A percentile compares a stretch with the other conserved stretches of the same genome.
These are phyloP conservation scores for Hirsutella thompsonii DNA, from an alignment of 2,329 filamentous ascomycete species.

Conservation along the genomic window DNA sequence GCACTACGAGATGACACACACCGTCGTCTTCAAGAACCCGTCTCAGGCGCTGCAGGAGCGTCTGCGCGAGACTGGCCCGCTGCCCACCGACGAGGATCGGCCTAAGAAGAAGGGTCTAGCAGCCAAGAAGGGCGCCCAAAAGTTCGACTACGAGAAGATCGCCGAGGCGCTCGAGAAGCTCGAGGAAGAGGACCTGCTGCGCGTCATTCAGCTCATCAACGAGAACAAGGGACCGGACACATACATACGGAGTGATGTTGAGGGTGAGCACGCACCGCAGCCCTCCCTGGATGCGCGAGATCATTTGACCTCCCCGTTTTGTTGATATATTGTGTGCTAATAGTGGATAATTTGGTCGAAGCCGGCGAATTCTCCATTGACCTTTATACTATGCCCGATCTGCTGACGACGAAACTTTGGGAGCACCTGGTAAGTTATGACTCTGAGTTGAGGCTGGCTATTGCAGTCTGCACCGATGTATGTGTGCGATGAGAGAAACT, in stretches of 20 bases:
- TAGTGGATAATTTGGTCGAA: constrained; percentile 24
- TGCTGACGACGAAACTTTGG: constrained; percentile 87
- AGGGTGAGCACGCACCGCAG: too few species aligned
- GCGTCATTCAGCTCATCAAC: constrained; percentile 95
- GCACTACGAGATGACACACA: constrained; percentile 72
- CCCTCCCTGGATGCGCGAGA: background rate
- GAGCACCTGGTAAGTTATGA: constrained; percentile 52
- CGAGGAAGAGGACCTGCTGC: constrained; percentile 81
- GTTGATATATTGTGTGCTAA: constrained; percentile 16
- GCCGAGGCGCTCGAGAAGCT: constrained; percentile 84
- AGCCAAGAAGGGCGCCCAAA: constrained; percentile 66
- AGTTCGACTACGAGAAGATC: constrained; percentile 85
- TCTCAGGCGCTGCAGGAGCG: constrained; percentile 70
- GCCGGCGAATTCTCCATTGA: constrained; percentile 98
- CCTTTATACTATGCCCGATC: constrained; percentile 89
- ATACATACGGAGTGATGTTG: constrained; percentile 94
- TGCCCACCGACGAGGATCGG: constrained; percentile 60
- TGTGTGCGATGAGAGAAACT: background rate
- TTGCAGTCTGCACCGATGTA: too few species aligned
- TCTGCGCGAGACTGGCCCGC: constrained; percentile 71
- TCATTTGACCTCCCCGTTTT: constrained; percentile 15
- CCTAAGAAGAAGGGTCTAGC: constrained; percentile 48
- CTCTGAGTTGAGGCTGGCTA: constrained; percentile 1
- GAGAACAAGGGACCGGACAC: constrained; percentile 92
- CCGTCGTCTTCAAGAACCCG: constrained; percentile 82